Base-by-base conservation (phyloP, 495 filamentous ascomycete species). In the Clohesyomyces aquaticus region DNA sequence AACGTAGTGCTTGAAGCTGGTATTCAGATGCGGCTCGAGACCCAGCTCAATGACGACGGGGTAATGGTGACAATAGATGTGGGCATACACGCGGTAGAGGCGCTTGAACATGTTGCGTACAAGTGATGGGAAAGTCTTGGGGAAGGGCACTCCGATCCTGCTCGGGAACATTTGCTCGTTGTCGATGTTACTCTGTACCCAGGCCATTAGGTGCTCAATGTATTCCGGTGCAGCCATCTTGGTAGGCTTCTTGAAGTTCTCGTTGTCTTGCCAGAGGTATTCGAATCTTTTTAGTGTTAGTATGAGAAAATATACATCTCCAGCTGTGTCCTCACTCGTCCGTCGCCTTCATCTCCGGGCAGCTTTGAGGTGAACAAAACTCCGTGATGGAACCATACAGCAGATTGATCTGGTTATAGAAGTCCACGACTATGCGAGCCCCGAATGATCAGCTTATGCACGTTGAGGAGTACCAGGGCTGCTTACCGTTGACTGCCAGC, bases 21-120 rank as follows among this genome's bases (percentile, higher is more conserved):
- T 98, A 78, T 98, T 98, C 69, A 98, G 85, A 77, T 98, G 94
- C 32, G 94, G 92, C 77, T 98, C 94, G 58, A 98, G 83, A 27
- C 94, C 94, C 26, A 98, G 85, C 67, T 96, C 92, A 28, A 96
- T 88, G 53, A 98, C 88, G 46, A 98, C 94, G 16, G 92, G 92
- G 77, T 98, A 98, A 78, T 98, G 94, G 76, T 98, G 94, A 82
- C 94, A 98, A 83, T 98, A 98, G 70, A 98, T 96, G 76, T 98
- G 94, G 38, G 94, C 94, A 77, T 98, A 98, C 53, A 98, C 93
- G 60, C 94, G 90, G 77, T 98, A 98, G 75, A 98, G 86, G 67
- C 94, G 89, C 82, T 98, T 98, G 83, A 98, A 96, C 68, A 98
- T 87, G 79, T 96, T 91, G 55, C 91, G 88, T 48, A 96, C 83